Conservation (phyloP, 257 asterid genomes). For the Rehmannia glutinosa region DNA sequence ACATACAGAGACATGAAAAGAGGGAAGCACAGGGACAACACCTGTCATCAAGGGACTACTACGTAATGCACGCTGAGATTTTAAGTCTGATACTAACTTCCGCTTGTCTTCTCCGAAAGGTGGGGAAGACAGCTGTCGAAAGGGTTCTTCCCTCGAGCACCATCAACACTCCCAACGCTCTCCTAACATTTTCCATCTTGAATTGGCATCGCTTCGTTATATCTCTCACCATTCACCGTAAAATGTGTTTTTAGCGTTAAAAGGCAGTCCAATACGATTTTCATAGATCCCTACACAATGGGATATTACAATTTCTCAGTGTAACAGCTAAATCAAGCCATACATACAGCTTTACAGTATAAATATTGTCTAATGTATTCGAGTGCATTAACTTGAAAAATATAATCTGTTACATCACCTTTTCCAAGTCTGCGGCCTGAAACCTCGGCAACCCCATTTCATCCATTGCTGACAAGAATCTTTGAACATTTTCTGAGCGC, state of each 20-base stretch:
- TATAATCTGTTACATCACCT: slow-evolving; percentile 44
- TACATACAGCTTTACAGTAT: background rate
- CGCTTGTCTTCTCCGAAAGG: slow-evolving; percentile 48
- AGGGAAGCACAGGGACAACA: slow-evolving; percentile 6
- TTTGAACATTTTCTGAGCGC: slow-evolving; percentile 38
- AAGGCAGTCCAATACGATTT: slow-evolving; percentile 68
- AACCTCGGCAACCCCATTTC: slow-evolving; percentile 65
- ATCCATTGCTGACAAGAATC: slow-evolving; percentile 68
- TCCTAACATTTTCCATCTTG: slow-evolving; percentile 42
- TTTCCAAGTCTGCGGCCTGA: slow-evolving; percentile 65
- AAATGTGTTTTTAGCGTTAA: slow-evolving; percentile 54
- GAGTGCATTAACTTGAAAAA: background rate
- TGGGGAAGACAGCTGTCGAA: slow-evolving; percentile 37
- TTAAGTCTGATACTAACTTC: slow-evolving; percentile 31
- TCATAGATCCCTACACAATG: slow-evolving; percentile 70
- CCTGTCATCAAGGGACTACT: slow-evolving; percentile 59
- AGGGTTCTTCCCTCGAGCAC: slow-evolving; percentile 38
- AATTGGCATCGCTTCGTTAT: slow-evolving; percentile 27
- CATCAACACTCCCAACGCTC: slow-evolving; percentile 30
- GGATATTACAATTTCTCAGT: background rate
- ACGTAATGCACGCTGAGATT: slow-evolving; percentile 39
- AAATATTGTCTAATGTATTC: background rate
- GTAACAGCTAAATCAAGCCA: background rate
- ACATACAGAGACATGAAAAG: background rate
- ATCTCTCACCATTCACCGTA: slow-evolving; percentile 34